Percentiles rank a stretch among this genome's conserved stretches.
phyloP scores from a whole-genome alignment of 495 filamentous ascomycete genomes.

The Hyaloscypha hepaticicola region DNA sequence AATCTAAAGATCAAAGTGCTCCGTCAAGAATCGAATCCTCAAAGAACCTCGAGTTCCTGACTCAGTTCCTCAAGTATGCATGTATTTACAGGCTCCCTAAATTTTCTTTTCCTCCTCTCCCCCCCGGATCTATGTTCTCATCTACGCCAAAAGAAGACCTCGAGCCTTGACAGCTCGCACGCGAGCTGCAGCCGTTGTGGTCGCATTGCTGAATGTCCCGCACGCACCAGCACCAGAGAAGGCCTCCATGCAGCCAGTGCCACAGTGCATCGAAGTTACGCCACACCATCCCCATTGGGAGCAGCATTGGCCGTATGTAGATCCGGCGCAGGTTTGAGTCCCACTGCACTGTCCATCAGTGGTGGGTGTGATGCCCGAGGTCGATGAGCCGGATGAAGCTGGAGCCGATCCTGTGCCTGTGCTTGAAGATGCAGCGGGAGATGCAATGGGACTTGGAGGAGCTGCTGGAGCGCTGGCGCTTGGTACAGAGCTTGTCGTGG shows the following conservation, averaged over 20 bases:
- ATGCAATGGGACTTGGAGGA: not conserved
- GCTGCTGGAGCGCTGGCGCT: not conserved
- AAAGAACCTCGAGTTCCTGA: not conserved
- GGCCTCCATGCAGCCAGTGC: constrained; percentile 16
- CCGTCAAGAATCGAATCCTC: not conserved
- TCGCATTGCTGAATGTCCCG: not conserved
- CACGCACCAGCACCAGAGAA: constrained; percentile 18
- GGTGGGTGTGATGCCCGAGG: not conserved
- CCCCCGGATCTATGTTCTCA: not conserved
- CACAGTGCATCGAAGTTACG: constrained; percentile 11
- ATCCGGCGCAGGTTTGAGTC: constrained; percentile 10
- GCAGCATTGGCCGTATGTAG: constrained; percentile 8
- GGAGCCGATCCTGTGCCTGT: not conserved
- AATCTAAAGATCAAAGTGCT: not conserved
- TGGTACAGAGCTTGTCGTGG: not conserved
- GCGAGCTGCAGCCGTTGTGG: not conserved
- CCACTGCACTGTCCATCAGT: constrained; percentile 6
- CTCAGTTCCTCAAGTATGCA: not conserved
- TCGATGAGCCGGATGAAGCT: not conserved
- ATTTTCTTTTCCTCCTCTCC: not conserved
- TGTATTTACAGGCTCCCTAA: not conserved
- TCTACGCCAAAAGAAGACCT: not conserved
- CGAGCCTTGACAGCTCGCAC: not conserved
- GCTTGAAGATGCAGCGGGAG: not conserved
- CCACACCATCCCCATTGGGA: constrained; percentile 20